A percentile compares a stretch with the other conserved stretches of the same genome.
Conservation (phyloP, 1,284 basidiomycete genomes). For the Melampsora americana region DNA sequence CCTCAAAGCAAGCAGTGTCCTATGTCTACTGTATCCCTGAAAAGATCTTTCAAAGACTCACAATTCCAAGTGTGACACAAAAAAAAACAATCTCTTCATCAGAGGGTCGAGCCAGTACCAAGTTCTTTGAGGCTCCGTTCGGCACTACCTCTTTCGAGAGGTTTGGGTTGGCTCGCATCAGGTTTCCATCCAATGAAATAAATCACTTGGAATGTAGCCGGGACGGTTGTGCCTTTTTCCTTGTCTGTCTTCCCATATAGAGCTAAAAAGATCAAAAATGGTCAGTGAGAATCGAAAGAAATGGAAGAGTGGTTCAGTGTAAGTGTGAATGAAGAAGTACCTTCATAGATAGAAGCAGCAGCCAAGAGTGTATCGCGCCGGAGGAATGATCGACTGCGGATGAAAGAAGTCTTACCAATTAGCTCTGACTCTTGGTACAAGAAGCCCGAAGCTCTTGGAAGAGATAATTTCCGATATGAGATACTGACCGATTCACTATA, state of each 20-base stretch:
- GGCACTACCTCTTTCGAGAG: constrained; percentile 78
- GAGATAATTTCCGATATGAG: not conserved
- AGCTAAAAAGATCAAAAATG: constrained; percentile 58
- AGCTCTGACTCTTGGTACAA: not conserved
- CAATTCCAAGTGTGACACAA: no score
- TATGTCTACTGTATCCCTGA: no score
- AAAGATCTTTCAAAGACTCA: no score
- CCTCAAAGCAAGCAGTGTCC: no score
- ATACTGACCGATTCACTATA: constrained; percentile 68
- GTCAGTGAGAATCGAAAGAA: not conserved
- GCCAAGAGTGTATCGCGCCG: constrained; percentile 83
- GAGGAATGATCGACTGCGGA: constrained; percentile 64
- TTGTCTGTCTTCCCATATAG: constrained; percentile 65
- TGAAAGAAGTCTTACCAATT: not conserved
- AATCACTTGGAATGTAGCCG: constrained; percentile 93
- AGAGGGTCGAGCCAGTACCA: not conserved
- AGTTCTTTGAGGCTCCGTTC: constrained; percentile 72
- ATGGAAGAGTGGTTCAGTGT: constrained; percentile 26
- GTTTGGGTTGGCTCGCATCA: constrained; percentile 73
- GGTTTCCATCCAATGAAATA: constrained; percentile 99
- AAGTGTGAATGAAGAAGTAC: constrained; percentile 56
- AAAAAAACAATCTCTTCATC: not conserved
- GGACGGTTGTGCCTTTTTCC: constrained; percentile 70
- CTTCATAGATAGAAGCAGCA: constrained; percentile 88
- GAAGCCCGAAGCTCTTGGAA: not conserved